Evolutionary conservation across 2,329 filamentous ascomycete genomes (phyloP).

Genomic region (Alternaria sp.): DNA sequence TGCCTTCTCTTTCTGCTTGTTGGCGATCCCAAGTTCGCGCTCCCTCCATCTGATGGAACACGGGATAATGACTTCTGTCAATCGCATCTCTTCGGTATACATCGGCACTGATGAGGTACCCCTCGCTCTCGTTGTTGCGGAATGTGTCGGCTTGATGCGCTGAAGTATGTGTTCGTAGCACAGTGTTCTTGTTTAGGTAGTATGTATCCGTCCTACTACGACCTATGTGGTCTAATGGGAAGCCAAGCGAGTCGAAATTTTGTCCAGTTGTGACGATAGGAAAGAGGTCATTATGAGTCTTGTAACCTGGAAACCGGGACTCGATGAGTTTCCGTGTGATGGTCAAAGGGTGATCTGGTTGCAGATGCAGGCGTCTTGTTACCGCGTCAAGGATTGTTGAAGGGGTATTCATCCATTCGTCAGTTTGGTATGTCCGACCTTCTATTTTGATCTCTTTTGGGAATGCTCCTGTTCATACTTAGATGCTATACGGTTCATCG

Average conservation of each 20-base stretch:
- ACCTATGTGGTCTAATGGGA: constrained; percentile 86
- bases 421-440: constrained; percentile 70
- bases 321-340: constrained; percentile 95
- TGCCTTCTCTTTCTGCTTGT: constrained; percentile 58
- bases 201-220: constrained; percentile 91
- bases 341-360: constrained; percentile 85
- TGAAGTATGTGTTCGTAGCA: constrained; percentile 92
- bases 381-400: constrained; percentile 77
- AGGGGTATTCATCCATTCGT: constrained; percentile 88
- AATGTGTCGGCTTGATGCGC: constrained; percentile 91
- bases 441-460: constrained; percentile 64
- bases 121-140: constrained; percentile 73
- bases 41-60: constrained; percentile 99
- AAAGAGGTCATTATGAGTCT: constrained; percentile 78
- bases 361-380: constrained; percentile 83
- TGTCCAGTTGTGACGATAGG: constrained; percentile 85
- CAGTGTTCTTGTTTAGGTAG: constrained; percentile 85
- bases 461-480: constrained; percentile 27
- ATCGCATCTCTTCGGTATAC: constrained; percentile 96
- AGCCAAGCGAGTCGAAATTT: constrained; percentile 98
- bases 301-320: constrained; percentile 82
- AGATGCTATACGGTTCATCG: constrained; percentile 1
- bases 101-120: constrained; percentile 91
- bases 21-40: constrained; percentile 86
- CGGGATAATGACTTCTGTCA: constrained; percentile 92